These are phyloP conservation scores for Trichophyton benhamiae DNA, from an alignment of 2,329 filamentous ascomycete species.

Conservation along the genomic window DNA sequence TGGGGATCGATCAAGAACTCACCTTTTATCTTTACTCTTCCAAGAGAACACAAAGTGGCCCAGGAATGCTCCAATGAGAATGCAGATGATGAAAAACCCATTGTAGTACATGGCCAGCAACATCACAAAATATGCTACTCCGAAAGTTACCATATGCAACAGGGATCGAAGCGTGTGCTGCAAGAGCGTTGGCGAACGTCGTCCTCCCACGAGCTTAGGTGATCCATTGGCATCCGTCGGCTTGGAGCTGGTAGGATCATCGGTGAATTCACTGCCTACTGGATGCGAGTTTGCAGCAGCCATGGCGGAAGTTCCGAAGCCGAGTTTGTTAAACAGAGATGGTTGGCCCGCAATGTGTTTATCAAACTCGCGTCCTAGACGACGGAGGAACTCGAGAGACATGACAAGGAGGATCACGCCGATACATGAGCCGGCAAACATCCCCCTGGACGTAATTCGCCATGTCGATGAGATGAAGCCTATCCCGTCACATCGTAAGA, in stretches of 20 bases:
- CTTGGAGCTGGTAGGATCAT: not conserved
- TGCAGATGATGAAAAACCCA: constrained; percentile 67
- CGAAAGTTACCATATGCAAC: constrained; percentile 59
- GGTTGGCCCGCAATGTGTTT: constrained; percentile 47
- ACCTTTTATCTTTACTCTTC: constrained; percentile 35
- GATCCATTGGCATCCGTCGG: not conserved
- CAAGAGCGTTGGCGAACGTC: constrained; percentile 44
- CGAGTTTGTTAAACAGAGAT: constrained; percentile 22
- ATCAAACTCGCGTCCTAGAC: constrained; percentile 60
- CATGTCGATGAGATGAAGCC: constrained; percentile 58
- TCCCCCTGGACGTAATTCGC: constrained; percentile 55
- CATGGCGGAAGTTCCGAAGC: not conserved
- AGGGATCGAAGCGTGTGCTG: constrained; percentile 57
- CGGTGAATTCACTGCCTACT: not conserved
- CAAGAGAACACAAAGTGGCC: constrained; percentile 64
- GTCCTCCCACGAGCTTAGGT: not conserved
- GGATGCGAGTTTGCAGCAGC: not conserved
- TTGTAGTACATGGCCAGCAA: constrained; percentile 53
- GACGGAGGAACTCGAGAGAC: constrained; percentile 58
- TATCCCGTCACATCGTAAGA: constrained; percentile 13
- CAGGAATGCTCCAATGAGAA: constrained; percentile 62
- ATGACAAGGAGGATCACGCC: constrained; percentile 65
- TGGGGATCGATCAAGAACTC: constrained; percentile 1
- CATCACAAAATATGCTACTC: constrained; percentile 70
- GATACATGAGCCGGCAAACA: constrained; percentile 72